Evolutionary conservation across 1,284 basidiomycete species (phyloP), one percentile per base, ranked within the genome.

Genomic region (Termitomyces sp.): DNA sequence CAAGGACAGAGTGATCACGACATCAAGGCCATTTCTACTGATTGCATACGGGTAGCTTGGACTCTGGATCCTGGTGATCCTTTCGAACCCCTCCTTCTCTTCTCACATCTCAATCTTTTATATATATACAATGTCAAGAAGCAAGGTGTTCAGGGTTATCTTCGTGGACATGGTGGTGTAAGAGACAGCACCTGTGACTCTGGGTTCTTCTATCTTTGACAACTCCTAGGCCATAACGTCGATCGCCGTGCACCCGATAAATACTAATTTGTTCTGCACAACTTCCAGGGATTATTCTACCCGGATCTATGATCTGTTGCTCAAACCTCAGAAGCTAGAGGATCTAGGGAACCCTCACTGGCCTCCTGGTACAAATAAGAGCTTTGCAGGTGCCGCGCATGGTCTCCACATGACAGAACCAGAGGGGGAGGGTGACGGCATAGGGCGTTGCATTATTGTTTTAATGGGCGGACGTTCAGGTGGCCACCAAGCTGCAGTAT

Each of bases 91-190:
- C 65, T 86, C 26, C 63, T 86, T 30, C 64, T 88, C 17, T 76
- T 83, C 55, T 74, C 82, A 6, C 68, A 73, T 30, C 70, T 73
- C 30, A 78, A 76, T 49, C 58, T 84, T 12, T 58, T 88, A 17
- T 82, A 81, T 62, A 69, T 86, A 19, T 74, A 80, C 61, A 73
- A 81, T 56, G 68, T 78, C 4, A 67, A 67, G 45, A 67, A 63
- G 15, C 68, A 70, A 33, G 64, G 66, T 2, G 56, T 82, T 8
- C 54, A 77, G 2, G 75, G 81, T 12, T 71, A 68, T 54, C 68
- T 86, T 33, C 79, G 81, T 50, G 87, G 86, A 1, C 88, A 90
- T 62, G 87, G 87, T 26, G 83, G 82, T 33, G 87, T 87, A 69
- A 67, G 81, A 66, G 52, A 60, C 21, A 50, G 45, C 24, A 57